Evolutionary conservation across 768 basidiomycete species (phyloP).

Genomic region (Lactarius sanguifluus): DNA sequence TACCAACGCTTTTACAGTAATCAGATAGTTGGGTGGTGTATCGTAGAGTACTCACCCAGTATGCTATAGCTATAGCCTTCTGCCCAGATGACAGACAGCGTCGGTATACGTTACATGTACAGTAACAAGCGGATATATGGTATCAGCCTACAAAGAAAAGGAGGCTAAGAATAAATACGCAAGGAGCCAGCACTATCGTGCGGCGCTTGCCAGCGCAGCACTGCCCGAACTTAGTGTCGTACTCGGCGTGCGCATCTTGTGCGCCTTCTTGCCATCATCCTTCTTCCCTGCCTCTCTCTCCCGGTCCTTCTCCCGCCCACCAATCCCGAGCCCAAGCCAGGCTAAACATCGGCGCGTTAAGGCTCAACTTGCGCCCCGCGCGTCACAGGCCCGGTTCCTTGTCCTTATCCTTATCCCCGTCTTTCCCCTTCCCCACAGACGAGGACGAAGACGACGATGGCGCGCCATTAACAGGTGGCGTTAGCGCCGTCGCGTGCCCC

Average conservation of each 20-base stretch:
- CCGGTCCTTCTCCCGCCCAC: constrained; percentile 15
- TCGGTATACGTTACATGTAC: constrained; percentile 3
- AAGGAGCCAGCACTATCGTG: background rate
- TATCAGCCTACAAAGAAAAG: background rate
- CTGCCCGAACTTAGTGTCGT: constrained; percentile 2
- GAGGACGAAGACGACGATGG: background rate
- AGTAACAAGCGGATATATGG: constrained; percentile 1
- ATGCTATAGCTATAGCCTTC: background rate
- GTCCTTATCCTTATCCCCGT: constrained; percentile 23
- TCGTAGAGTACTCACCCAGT: background rate
- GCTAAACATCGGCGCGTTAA: constrained; percentile 56
- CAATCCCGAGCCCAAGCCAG: constrained; percentile 40
- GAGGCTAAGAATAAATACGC: background rate
- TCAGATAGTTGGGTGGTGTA: background rate
- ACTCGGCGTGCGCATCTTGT: constrained; percentile 5
- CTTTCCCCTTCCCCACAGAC: constrained; percentile 25
- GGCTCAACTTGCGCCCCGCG: constrained; percentile 57
- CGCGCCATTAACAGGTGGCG: constrained; percentile 6
- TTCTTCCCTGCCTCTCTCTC: constrained; percentile 11
- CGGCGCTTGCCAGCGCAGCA: background rate
- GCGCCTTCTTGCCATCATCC: constrained; percentile 13
- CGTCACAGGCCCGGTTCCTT: constrained; percentile 39
- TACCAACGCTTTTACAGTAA: background rate
- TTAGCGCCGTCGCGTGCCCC: background rate
- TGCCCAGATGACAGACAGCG: background rate